Evolutionary conservation across 1,139 yeast species (phyloP).

Genomic region (Keqinozyma sinolaborantium): DNA sequence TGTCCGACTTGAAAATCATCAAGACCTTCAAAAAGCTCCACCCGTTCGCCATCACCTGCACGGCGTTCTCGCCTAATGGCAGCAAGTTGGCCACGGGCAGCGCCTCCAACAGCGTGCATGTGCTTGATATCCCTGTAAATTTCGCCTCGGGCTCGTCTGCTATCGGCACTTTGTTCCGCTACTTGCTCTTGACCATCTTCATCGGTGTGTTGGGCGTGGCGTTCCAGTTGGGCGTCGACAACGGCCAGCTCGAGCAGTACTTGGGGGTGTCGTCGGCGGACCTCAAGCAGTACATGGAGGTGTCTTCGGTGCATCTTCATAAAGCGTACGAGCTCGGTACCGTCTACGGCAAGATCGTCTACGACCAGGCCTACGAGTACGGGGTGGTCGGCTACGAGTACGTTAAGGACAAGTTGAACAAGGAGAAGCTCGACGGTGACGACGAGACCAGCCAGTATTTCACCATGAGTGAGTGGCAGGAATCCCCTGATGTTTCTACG

Average conservation of each 20-base stretch:
- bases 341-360: conserved; percentile 18
- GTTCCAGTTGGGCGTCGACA: conserved; percentile 36
- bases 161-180: conserved; percentile 36
- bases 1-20: conserved; percentile 47
- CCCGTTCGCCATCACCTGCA: conserved; percentile 74
- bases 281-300: conserved; percentile 11
- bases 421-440: conserved; percentile 29
- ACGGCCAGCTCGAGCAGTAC: conserved; percentile 30
- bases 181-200: conserved; percentile 41
- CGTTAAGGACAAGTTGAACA: conserved; percentile 39
- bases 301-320: conserved; percentile 9
- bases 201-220: conserved; percentile 44
- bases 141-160: conserved; percentile 43
- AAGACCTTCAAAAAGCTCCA: conserved; percentile 62
- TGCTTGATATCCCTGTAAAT: conserved; percentile 57
- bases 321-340: conserved; percentile 11
- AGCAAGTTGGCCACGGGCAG: conserved; percentile 67
- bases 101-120: conserved; percentile 73
- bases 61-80: conserved; percentile 60
- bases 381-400: conserved; percentile 26
- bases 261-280: conserved; percentile 12
- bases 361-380: conserved; percentile 20
- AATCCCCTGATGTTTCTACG: conserved; percentile 3
- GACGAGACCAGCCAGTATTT: conserved; percentile 21
- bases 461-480: conserved; percentile 24